Evolutionary conservation across 1,284 basidiomycete species (phyloP).

Genomic region (Marasmius tenuissimus): DNA sequence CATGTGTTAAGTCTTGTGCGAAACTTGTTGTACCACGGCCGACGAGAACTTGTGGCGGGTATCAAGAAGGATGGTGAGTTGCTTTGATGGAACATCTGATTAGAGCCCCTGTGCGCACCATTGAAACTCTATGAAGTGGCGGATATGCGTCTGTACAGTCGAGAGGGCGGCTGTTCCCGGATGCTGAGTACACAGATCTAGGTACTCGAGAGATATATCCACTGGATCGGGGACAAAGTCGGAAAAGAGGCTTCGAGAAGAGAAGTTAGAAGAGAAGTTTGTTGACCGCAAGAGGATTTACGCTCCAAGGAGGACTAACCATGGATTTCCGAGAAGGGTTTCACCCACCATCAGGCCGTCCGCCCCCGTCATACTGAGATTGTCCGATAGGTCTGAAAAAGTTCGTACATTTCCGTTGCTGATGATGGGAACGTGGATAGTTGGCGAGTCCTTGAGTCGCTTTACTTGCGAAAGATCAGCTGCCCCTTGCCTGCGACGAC

Average conservation of each 20-base stretch:
- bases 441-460: conserved; percentile 42
- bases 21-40: conserved; percentile 17
- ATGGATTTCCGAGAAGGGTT: conserved; percentile 66
- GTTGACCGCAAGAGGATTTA: background rate
- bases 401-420: conserved; percentile 76
- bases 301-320: conserved; percentile 36
- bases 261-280: conserved; percentile 4
- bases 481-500: conserved; percentile 63
- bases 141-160: conserved; percentile 56
- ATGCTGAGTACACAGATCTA: conserved; percentile 51
- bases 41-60: conserved; percentile 11
- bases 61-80: background rate
- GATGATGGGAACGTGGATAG: conserved; percentile 55
- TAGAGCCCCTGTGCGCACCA: conserved; percentile 41
- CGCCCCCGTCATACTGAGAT: conserved; percentile 57
- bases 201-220: conserved; percentile 61
- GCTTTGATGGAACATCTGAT: background rate
- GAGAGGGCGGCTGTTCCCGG: conserved; percentile 46
- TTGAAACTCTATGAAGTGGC: conserved; percentile 62
- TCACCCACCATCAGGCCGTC: conserved; percentile 81
- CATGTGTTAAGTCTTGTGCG: conserved; percentile 8
- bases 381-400: conserved; percentile 54
- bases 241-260: conserved; percentile 48
- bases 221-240: conserved; percentile 56
- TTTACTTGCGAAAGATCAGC: conserved; percentile 64